A percentile compares a stretch with the other conserved stretches of the same genome.
Evolutionary conservation across 495 filamentous ascomycete species (phyloP).

Genomic region (Massariosphaeria phaeospora): DNA sequence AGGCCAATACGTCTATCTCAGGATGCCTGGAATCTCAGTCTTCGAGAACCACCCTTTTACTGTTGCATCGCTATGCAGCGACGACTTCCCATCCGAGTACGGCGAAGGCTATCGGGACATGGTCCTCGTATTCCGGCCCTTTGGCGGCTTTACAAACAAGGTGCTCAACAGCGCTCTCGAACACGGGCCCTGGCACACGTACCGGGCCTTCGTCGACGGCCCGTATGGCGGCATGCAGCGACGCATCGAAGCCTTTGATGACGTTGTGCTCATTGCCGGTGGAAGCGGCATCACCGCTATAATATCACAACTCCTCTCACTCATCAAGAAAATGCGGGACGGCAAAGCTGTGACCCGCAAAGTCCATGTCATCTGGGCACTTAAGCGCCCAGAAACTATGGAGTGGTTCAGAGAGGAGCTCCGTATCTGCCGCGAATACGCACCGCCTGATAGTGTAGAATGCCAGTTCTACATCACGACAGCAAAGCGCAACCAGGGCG

Average conservation of each 20-base stretch:
- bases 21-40: conserved; percentile 84
- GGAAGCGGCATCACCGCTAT: conserved; percentile 93
- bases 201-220: conserved; percentile 84
- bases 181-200: conserved; percentile 78
- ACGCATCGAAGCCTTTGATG: conserved; percentile 87
- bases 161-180: conserved; percentile 72
- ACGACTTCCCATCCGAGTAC: conserved; percentile 83
- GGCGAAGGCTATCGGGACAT: conserved; percentile 83
- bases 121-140: conserved; percentile 84
- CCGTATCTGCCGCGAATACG: conserved; percentile 77
- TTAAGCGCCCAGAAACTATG: conserved; percentile 86
- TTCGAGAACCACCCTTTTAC: conserved; percentile 96
- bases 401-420: conserved; percentile 98
- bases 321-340: conserved; percentile 92
- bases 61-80: conserved; percentile 80
- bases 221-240: conserved; percentile 93
- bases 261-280: conserved; percentile 85
- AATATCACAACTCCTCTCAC: conserved; percentile 79
- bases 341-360: conserved; percentile 87
- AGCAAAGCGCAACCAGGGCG: conserved; percentile 52
- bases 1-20: conserved; percentile 89
- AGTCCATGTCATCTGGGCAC: conserved; percentile 84
- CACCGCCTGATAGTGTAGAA: conserved; percentile 75
- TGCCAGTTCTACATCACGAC: conserved; percentile 93
- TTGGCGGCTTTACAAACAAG: conserved; percentile 78